Evolutionary conservation across 108 stramenopile species (phyloP).

Genomic region (Cylindrotheca closterium): DNA sequence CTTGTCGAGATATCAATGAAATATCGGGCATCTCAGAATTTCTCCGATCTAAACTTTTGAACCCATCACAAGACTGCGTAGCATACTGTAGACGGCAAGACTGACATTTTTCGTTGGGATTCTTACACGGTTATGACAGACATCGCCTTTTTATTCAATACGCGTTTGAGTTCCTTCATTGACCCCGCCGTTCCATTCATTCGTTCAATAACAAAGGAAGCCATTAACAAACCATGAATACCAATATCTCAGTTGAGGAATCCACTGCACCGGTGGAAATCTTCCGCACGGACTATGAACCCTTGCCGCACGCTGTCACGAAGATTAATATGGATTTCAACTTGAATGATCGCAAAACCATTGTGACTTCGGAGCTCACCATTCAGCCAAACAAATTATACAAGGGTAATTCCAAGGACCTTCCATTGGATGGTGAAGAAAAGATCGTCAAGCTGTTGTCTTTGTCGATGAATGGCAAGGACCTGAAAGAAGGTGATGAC

Average conservation of each 20-base stretch:
- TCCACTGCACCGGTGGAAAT: constrained; percentile 51
- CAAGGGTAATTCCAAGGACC: constrained; percentile 28
- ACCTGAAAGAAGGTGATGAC: constrained; percentile 45
- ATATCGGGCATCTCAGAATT: no score
- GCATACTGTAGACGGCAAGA: no score
- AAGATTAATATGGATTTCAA: constrained; percentile 73
- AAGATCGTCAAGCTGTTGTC: constrained; percentile 45
- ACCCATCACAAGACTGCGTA: no score
- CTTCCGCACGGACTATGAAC: constrained; percentile 67
- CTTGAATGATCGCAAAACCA: constrained; percentile 71
- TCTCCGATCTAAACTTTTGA: no score
- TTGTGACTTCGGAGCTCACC: constrained; percentile 45
- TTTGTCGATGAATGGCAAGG: constrained; percentile 52
- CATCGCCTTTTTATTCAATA: no score
- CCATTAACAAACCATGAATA: no score
- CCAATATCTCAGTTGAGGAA: constrained; percentile 3
- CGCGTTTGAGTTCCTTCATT: no score
- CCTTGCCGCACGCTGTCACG: constrained; percentile 50
- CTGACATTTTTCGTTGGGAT: no score
- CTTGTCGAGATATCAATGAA: no score
- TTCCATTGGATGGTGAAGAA: constrained; percentile 88
- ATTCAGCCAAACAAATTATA: constrained; percentile 27
- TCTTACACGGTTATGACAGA: no score
- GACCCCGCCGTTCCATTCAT: no score
- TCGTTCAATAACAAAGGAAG: no score